Evolutionary conservation across 2,329 filamentous ascomycete species (phyloP), one percentile per base, ranked within the genome.

Genomic region (Pyrenophora seminiperda): DNA sequence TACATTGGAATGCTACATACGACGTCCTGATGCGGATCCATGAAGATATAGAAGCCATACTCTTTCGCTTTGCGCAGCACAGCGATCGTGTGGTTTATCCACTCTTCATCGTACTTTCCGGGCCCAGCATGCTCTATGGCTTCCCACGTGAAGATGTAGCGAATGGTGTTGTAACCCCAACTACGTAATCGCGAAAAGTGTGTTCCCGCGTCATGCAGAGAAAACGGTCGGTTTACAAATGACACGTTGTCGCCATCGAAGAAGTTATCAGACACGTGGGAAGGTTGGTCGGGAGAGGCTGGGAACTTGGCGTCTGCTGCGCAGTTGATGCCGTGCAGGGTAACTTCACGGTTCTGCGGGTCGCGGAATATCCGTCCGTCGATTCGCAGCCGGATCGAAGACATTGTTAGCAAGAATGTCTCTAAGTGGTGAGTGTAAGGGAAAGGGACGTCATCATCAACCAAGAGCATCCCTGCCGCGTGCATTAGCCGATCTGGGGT

Each of bases 11-110:
- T 37, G 11, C 46, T 54, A 83, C 86, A 59, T 81, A 90, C 88
- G 63, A 97, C 93, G 77, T 99, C 94, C 79, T 99, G 94, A 73
- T 99, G 94, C 15, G 95, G 93, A 64, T 99, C 95, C 91, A 99
- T 96, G 71, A 97, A 97, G 41, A 99, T 81, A 67, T 95, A 96
- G 73, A 99, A 97, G 20, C 90, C 90, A 77, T 96, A 97, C 30
- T 85, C 81, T 70, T 92, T 96, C 30, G 92, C 92, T 58, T 91
- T 79, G 48, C 91, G 83, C 62, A 99, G 75, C 9, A 96, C 79
- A 31, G 90, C 83, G 59, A 99, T 91, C 1, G 94, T 99, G 71
- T 96, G 91, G 59, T 89, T 81, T 59, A 97, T 92, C 82, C 90
- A 99, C 54, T 89, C 87, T 68, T 99, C 91, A 65, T 99, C 95